These are phyloP conservation scores for Debaryomyces sp. DNA, from an alignment of 1,139 yeast genomes.

Conservation along the genomic window DNA sequence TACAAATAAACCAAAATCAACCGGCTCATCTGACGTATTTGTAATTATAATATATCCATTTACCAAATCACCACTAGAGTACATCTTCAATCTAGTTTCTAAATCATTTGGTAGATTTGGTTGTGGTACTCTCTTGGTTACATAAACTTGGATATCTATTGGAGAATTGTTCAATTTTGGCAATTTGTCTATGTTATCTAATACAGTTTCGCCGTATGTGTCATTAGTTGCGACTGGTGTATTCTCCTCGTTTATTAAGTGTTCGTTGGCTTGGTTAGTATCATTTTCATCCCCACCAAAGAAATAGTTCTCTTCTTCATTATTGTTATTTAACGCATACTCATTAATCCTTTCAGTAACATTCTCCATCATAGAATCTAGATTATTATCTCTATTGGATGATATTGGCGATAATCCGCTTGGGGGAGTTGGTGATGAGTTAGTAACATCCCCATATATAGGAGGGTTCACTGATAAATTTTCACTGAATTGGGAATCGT, in stretches of 20 bases:
- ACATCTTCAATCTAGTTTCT: conserved; percentile 49
- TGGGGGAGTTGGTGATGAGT: conserved; percentile 30
- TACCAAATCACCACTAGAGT: conserved; percentile 43
- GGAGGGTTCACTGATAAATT: conserved; percentile 43
- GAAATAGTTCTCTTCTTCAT: conserved; percentile 24
- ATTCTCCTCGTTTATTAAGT: not conserved
- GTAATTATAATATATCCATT: conserved; percentile 43
- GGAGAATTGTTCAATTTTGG: conserved; percentile 40
- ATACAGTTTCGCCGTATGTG: conserved; percentile 44
- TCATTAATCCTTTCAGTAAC: conserved; percentile 21
- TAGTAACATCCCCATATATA: conserved; percentile 37
- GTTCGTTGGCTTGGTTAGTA: conserved; percentile 11
- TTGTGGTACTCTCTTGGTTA: conserved; percentile 44
- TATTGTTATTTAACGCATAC: conserved; percentile 16
- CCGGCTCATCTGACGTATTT: conserved; percentile 41
- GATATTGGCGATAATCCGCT: conserved; percentile 17
- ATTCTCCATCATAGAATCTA: conserved; percentile 17
- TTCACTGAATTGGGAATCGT: conserved; percentile 46
- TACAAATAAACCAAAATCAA: conserved; percentile 47
- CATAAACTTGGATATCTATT: conserved; percentile 44
- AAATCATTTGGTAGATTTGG: conserved; percentile 38
- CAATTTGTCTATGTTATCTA: conserved; percentile 48
- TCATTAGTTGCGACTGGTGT: conserved; percentile 24
- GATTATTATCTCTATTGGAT: conserved; percentile 6
- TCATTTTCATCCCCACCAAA: conserved; percentile 25